phyloP scores from a whole-genome alignment of 768 basidiomycete genomes.

The Lentinula sp. region DNA sequence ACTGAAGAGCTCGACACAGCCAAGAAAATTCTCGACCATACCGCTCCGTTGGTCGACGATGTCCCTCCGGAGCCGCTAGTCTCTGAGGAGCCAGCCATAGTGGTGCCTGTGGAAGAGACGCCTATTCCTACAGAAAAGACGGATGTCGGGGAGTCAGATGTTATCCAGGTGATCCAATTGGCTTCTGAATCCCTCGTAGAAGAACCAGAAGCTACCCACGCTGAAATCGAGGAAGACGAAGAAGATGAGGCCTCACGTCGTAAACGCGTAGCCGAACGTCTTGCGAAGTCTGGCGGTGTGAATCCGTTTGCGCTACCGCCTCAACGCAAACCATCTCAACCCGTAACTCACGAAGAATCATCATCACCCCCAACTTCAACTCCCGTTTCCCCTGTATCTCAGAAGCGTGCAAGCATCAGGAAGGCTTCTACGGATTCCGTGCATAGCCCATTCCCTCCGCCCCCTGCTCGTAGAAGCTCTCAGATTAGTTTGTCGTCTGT shows the following conservation, averaged over 20 bases:
- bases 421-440: neutral
- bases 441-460: neutral
- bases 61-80: neutral
- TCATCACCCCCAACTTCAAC: neutral
- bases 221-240: slow-evolving; percentile 34
- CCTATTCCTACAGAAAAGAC: neutral
- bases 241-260: slow-evolving; percentile 50
- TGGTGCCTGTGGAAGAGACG: neutral
- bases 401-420: neutral
- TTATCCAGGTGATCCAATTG: slow-evolving; percentile 1
- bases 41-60: neutral
- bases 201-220: neutral
- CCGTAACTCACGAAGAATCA: neutral
- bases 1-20: slow-evolving; percentile 3
- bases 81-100: neutral
- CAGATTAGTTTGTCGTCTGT: slow-evolving; percentile 6
- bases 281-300: slow-evolving; percentile 59
- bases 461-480: slow-evolving; percentile 3
- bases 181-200: neutral
- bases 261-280: slow-evolving; percentile 50
- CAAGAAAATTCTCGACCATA: slow-evolving; percentile 12
- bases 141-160: neutral
- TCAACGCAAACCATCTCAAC: slow-evolving; percentile 5
- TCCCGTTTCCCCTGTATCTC: neutral
- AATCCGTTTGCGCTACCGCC: slow-evolving; percentile 44